Evolutionary conservation across 306 rosid genomes (phyloP).

Genomic region (Alnus glutinosa): DNA sequence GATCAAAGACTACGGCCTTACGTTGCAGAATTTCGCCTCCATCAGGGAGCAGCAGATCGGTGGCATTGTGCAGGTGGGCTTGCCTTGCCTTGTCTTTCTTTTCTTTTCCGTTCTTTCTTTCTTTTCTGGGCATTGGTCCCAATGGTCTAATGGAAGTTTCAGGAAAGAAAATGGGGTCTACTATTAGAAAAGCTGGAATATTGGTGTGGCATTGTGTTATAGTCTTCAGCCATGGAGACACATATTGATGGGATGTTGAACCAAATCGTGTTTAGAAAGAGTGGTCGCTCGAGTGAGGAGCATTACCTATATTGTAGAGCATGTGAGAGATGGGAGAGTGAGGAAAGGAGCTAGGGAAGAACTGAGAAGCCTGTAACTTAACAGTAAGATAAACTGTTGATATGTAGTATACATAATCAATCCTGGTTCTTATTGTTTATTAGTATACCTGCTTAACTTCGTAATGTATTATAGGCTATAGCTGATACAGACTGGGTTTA

Average conservation of each 20-base stretch:
- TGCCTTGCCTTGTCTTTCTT: not conserved
- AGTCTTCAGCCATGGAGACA: not conserved
- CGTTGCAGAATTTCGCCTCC: conserved; percentile 94
- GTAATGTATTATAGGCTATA: not conserved
- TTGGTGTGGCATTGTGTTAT: not conserved
- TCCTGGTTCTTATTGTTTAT: not conserved
- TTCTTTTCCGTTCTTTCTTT: not conserved
- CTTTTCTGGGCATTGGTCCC: not conserved
- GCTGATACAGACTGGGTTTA: not conserved
- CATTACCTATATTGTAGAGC: not conserved
- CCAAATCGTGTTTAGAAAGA: not conserved
- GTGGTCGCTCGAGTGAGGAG: not conserved
- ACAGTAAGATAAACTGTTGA: not conserved
- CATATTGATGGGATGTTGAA: not conserved
- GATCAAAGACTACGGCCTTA: conserved; percentile 78
- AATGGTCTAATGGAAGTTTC: not conserved
- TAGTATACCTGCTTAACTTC: not conserved
- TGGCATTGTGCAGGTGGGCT: conserved; percentile 84
- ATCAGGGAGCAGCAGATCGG: conserved; percentile 97
- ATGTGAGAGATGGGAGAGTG: not conserved
- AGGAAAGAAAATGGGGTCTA: not conserved
- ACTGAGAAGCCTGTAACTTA: not conserved
- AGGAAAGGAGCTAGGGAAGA: not conserved
- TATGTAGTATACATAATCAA: not conserved
- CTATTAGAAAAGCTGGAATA: not conserved